Conservation (phyloP, 73 alveolate species). For the Durusdinium trenchii region DNA sequence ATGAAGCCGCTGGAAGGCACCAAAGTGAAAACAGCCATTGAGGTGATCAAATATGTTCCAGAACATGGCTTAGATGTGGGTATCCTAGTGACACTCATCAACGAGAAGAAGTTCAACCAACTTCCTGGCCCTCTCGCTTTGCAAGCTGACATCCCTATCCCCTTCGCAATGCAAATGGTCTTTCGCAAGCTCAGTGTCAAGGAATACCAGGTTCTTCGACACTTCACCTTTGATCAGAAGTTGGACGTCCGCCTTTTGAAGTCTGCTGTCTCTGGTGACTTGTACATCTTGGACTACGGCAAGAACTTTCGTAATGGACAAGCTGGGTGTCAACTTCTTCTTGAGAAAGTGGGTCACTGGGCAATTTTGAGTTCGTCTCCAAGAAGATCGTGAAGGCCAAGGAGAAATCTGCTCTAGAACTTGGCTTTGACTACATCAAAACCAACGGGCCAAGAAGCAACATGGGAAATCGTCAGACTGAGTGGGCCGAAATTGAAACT, state of each 20-base stretch:
- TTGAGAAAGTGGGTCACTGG: constrained; percentile 12
- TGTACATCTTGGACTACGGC: constrained; percentile 15
- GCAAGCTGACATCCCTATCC: constrained; percentile 3
- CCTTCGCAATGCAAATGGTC: constrained; percentile 19
- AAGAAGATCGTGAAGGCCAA: neutral
- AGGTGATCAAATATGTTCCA: constrained; percentile 11
- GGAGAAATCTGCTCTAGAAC: neutral
- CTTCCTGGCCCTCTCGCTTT: constrained; percentile 2
- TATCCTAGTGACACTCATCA: neutral
- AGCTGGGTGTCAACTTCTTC: constrained; percentile 1
- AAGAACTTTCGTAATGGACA: constrained; percentile 2
- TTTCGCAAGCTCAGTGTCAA: no score
- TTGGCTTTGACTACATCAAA: neutral
- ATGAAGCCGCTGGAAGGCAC: neutral
- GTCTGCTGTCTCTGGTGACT: constrained; percentile 30
- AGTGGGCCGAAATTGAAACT: neutral
- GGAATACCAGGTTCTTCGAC: neutral
- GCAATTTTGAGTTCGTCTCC: neutral
- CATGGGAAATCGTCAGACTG: neutral
- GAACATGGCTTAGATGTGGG: neutral
- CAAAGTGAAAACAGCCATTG: neutral
- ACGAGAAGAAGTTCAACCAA: neutral
- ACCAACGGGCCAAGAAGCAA: neutral
- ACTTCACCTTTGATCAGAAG: neutral
- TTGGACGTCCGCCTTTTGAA: neutral